Evolutionary conservation across 2,329 filamentous ascomycete species (phyloP).

Genomic region (Fonsecaea multimorphosa): DNA sequence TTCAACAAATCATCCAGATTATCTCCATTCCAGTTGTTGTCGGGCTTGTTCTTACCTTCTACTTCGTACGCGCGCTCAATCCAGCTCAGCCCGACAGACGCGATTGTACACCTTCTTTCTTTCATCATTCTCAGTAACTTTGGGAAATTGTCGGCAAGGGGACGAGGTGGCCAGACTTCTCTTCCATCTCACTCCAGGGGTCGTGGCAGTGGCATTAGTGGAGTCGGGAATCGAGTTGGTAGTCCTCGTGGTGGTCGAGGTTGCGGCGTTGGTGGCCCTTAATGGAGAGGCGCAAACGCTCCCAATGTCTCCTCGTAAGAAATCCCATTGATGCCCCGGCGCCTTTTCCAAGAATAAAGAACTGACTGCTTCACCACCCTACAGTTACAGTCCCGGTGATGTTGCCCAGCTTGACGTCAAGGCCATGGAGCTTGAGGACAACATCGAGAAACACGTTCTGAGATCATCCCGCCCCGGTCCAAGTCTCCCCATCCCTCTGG

Average conservation of each 20-base stretch:
- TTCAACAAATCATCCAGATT: too few relatives aligned
- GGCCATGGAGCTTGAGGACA: not conserved
- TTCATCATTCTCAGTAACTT: not conserved
- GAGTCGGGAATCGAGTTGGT: not conserved
- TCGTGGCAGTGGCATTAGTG: not conserved
- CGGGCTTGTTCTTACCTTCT: too few relatives aligned
- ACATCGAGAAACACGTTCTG: not conserved
- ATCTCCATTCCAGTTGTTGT: too few relatives aligned
- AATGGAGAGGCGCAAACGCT: not conserved
- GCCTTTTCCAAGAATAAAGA: not conserved
- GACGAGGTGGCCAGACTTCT: not conserved
- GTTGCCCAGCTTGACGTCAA: not conserved
- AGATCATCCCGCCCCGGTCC: not conserved
- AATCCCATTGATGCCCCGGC: not conserved
- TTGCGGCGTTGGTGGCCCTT: not conserved
- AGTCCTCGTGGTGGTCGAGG: not conserved
- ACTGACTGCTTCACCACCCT: not conserved
- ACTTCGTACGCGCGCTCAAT: too few relatives aligned
- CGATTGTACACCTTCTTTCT: not conserved
- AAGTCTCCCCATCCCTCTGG: too few relatives aligned
- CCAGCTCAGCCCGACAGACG: too few relatives aligned
- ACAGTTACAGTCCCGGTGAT: not conserved
- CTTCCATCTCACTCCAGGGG: not conserved
- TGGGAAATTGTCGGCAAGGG: not conserved
- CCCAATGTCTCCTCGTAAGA: not conserved